Evolutionary conservation across 805 yeast species (phyloP).

Genomic region (Starmerella scarabaei): DNA sequence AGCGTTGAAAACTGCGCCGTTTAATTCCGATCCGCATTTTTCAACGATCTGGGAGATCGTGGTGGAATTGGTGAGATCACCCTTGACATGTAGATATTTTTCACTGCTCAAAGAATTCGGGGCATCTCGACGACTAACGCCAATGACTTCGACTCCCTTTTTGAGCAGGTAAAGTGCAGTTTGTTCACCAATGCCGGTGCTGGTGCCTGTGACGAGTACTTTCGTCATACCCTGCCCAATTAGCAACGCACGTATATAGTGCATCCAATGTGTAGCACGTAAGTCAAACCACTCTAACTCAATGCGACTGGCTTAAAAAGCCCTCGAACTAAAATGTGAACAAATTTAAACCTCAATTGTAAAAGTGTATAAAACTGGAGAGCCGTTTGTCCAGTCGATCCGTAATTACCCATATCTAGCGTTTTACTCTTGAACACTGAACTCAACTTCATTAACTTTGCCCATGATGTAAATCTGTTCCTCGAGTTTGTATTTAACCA

Average conservation of each 20-base stretch:
- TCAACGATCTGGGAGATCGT: conserved; percentile 26
- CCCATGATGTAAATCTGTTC: too few species aligned
- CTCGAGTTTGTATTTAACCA: too few species aligned
- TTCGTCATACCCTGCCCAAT: conserved; percentile 5
- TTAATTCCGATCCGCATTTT: conserved; percentile 26
- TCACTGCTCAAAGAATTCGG: conserved; percentile 28
- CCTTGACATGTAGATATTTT: conserved; percentile 30
- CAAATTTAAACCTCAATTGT: too few species aligned
- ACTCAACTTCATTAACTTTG: too few species aligned
- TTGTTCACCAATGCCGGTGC: conserved; percentile 51
- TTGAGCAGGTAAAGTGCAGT: conserved; percentile 44
- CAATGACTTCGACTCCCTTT: conserved; percentile 38
- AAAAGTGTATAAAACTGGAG: too few species aligned
- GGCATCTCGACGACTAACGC: conserved; percentile 55
- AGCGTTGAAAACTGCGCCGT: conserved; percentile 50
- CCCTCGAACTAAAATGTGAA: too few species aligned
- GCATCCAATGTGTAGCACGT: too few species aligned
- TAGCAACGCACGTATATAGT: neutral
- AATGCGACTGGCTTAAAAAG: too few species aligned
- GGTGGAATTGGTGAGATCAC: conserved; percentile 39
- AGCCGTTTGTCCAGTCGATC: too few species aligned
- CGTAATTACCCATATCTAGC: too few species aligned
- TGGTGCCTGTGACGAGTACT: conserved; percentile 23
- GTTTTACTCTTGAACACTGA: too few species aligned
- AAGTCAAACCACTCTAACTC: too few species aligned